Conservation (phyloP, 495 filamentous ascomycete genomes). For the Annulohypoxylon bovei region DNA sequence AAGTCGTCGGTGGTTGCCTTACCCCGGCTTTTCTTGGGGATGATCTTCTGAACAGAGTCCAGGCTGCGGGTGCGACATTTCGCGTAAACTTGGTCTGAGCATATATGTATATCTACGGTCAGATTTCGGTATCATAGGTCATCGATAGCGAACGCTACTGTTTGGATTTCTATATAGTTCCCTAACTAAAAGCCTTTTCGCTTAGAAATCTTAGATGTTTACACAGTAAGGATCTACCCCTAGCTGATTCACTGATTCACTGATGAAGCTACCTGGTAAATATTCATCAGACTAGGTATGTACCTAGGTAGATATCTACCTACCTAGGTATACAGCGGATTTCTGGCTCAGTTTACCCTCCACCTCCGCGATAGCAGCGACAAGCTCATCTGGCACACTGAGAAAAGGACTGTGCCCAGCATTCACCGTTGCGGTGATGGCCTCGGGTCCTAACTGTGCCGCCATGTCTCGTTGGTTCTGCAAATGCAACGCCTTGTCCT, state of each 20-base stretch:
- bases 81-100: constrained; percentile 14
- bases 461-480: neutral
- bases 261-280: too few species aligned
- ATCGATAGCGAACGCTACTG: neutral
- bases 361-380: neutral
- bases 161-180: neutral
- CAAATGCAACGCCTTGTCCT: neutral
- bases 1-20: constrained; percentile 26
- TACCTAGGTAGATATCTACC: too few species aligned
- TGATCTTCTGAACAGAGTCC: constrained; percentile 24
- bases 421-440: neutral
- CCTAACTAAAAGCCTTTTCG: neutral
- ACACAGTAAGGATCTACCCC: too few species aligned
- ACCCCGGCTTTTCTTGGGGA: constrained; percentile 29
- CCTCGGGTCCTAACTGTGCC: neutral
- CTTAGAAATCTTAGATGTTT: too few species aligned
- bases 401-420: constrained; percentile 5
- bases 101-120: neutral
- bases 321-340: neutral
- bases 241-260: too few species aligned
- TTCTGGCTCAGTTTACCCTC: neutral
- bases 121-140: neutral
- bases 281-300: too few species aligned
- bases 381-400: constrained; percentile 4
- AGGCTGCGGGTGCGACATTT: constrained; percentile 20